Base-by-base conservation (phyloP, 768 basidiomycete genomes). In the Xerocomus brunneocitrinus region DNA sequence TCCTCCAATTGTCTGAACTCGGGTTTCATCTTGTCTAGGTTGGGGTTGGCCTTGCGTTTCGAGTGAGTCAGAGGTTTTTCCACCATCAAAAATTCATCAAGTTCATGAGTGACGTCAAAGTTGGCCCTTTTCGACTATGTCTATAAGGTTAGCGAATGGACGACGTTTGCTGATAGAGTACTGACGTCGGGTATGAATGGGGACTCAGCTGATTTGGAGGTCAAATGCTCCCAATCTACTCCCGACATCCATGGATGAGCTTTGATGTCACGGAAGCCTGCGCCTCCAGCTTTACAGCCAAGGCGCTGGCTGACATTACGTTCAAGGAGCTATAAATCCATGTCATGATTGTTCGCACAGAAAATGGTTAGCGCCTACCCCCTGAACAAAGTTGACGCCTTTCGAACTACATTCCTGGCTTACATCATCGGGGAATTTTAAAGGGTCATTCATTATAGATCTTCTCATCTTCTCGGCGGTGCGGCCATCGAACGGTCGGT, bases 21-120 rank as follows among this genome's bases (percentile, higher is more conserved):
- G 22, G 92, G 87, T 65, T 87, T 91, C 78, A 98, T 82, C 69
- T 87, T 88, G 59, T 90, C 89, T 10, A 90, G 67, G 71, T 97
- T 91, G 31, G 80, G 76, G 58, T 92, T 89, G 31, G 82, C 84
- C 66, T 95, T 98, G 34, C 97, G 85, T 70, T 93, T 97, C 42
- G 89, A 78, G 57, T 95, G 93, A 52, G 92, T 97, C 51, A 98
- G 74, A n/a, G 95, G 95, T 68, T 98, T 98, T 73, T 98, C 95
- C 49, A 95, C 95, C 80, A 98, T 83, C 64, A 99, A 71, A 63
- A 98, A 89, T 69, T 99, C 97, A 67, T 99, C 95, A 9, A 99
- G 81, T 74, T 98, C 97, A 65, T 98, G 94, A 34, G 92, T 85
- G 35, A 97, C 87, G 66, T 99, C 95, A 70, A 98, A 99, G 70